phyloP scores from a whole-genome alignment of 176 grass and related monocot species.

The Ensete glaucum region DNA sequence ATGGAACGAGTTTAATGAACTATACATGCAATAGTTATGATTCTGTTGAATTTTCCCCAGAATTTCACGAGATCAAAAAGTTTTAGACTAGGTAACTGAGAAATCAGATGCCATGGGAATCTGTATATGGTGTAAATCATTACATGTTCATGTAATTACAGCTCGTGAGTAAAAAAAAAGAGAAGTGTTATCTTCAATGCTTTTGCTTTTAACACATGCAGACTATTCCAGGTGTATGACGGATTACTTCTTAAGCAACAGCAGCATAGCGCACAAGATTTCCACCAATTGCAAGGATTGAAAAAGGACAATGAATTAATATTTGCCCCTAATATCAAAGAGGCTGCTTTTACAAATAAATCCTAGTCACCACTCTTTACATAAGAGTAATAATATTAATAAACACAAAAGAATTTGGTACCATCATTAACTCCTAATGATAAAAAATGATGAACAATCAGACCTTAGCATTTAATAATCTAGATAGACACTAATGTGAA shows the following conservation, averaged over 20 bases:
- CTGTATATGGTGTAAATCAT: not conserved
- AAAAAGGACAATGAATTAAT: too few species aligned
- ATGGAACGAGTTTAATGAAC: too few species aligned
- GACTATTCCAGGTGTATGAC: not conserved
- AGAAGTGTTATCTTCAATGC: not conserved
- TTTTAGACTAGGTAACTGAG: not conserved
- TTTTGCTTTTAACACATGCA: not conserved
- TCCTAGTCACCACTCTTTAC: too few species aligned
- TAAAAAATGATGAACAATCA: not conserved
- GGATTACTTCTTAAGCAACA: too few species aligned
- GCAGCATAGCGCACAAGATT: too few species aligned
- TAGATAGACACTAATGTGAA: slow-evolving; percentile 7
- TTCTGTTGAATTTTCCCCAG: not conserved
- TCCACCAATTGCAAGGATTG: too few species aligned
- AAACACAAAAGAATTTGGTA: not conserved
- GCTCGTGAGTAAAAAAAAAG: not conserved
- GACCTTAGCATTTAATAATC: too few species aligned
- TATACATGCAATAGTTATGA: too few species aligned
- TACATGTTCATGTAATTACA: not conserved
- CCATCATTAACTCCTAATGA: not conserved
- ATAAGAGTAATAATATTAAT: too few species aligned
- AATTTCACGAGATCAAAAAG: not conserved
- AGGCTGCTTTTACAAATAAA: too few species aligned
- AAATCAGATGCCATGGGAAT: not conserved
- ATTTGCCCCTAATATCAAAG: too few species aligned